Percentiles rank a stretch among this genome's conserved stretches.
Conservation (phyloP, 345 rosid species). For the Moricandia moricandioides region DNA sequence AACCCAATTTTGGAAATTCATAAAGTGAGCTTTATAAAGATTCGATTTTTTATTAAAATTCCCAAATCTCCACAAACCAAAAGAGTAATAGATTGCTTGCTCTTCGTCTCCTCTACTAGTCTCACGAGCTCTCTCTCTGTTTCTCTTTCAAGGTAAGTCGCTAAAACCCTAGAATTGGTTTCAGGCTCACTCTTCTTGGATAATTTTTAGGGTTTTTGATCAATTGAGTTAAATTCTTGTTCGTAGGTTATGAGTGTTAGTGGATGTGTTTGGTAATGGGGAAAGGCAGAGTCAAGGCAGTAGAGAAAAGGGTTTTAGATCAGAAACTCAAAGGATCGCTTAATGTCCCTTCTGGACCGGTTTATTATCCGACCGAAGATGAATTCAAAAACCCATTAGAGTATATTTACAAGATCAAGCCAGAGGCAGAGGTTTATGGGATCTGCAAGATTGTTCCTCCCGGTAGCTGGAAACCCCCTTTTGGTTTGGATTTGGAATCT, state of each 20-base stretch:
- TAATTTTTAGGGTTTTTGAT: conserved; percentile 11
- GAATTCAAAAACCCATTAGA: conserved; percentile 84
- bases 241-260: conserved; percentile 35
- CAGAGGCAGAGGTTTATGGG: conserved; percentile 88
- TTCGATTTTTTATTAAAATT: conserved; percentile 10
- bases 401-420: conserved; percentile 72
- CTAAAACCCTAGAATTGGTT: conserved; percentile 48
- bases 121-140: conserved; percentile 13
- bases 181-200: neutral
- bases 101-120: conserved; percentile 23
- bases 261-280: conserved; percentile 58
- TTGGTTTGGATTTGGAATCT: conserved; percentile 59
- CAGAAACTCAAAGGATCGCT: conserved; percentile 47
- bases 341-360: conserved; percentile 65
- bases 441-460: conserved; percentile 97
- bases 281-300: conserved; percentile 84
- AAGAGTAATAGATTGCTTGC: neutral
- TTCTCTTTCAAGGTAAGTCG: conserved; percentile 42
- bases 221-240: neutral
- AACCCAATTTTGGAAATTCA: conserved; percentile 32
- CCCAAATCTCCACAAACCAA: conserved; percentile 17
- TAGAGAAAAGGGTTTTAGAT: conserved; percentile 64
- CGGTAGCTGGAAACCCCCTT: conserved; percentile 68
- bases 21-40: conserved; percentile 24
- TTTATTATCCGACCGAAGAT: conserved; percentile 74